Evolutionary conservation across 2,329 filamentous ascomycete genomes (phyloP).

Genomic region (Pleomassaria siparia): DNA sequence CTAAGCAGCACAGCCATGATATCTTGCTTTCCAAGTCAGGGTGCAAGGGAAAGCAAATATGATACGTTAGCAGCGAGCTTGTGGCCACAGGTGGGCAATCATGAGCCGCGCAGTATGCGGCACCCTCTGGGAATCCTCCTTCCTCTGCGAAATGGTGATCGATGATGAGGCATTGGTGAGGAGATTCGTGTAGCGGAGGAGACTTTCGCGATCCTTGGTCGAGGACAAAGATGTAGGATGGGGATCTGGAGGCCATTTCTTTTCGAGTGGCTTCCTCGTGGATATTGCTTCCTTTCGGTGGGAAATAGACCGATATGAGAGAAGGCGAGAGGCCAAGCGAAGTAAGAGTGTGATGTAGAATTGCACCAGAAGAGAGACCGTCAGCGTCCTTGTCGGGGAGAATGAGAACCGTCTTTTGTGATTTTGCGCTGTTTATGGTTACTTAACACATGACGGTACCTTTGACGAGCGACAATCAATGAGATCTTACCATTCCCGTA

Average conservation of each 20-base stretch:
- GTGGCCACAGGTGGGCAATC: slow-evolving; percentile 67
- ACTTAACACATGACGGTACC: neutral
- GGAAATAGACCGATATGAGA: slow-evolving; percentile 60
- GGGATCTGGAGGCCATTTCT: slow-evolving; percentile 53
- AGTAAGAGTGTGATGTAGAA: slow-evolving; percentile 61
- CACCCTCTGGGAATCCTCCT: slow-evolving; percentile 59
- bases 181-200: slow-evolving; percentile 54
- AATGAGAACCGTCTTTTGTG: slow-evolving; percentile 58
- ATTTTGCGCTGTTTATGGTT: slow-evolving; percentile 48
- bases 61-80: slow-evolving; percentile 64
- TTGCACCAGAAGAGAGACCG: slow-evolving; percentile 65
- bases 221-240: slow-evolving; percentile 63
- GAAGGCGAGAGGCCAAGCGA: slow-evolving; percentile 58
- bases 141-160: slow-evolving; percentile 63
- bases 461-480: slow-evolving; percentile 1
- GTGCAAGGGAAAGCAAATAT: slow-evolving; percentile 62
- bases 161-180: slow-evolving; percentile 60
- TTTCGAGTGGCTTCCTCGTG: slow-evolving; percentile 57
- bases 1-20: slow-evolving; percentile 64
- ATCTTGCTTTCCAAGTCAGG: slow-evolving; percentile 52
- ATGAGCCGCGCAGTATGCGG: slow-evolving; percentile 63
- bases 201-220: slow-evolving; percentile 64
- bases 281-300: slow-evolving; percentile 61
- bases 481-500: slow-evolving; percentile 57
- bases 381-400: slow-evolving; percentile 71